A percentile compares a stretch with the other conserved stretches of the same genome.
These are phyloP conservation scores for Phaffia tasmanica DNA, from an alignment of 768 basidiomycete species.

Conservation along the genomic window DNA sequence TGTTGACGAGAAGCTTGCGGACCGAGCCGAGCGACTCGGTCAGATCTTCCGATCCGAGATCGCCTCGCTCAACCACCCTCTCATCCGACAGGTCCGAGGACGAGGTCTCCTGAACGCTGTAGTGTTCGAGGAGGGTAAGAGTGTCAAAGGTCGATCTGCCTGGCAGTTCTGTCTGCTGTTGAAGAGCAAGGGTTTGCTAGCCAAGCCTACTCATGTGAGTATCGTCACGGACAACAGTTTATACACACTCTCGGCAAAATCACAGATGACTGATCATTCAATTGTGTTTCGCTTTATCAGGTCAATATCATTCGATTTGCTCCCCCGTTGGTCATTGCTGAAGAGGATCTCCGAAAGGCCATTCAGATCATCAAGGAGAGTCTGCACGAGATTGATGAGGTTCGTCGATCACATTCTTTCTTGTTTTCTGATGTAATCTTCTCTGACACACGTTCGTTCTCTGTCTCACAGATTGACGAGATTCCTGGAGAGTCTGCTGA, in stretches of 20 bases:
- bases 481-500: slow-evolving; percentile 24
- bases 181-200: slow-evolving; percentile 72
- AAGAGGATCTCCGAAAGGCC: slow-evolving; percentile 65
- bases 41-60: slow-evolving; percentile 63
- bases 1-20: slow-evolving; percentile 67
- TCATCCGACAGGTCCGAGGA: slow-evolving; percentile 70
- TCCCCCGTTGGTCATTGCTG: slow-evolving; percentile 87
- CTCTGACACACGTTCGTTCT: no score
- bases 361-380: slow-evolving; percentile 65
- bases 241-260: not conserved
- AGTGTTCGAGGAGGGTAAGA: slow-evolving; percentile 76
- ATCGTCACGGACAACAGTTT: not conserved
- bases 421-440: no score
- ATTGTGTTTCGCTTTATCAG: not conserved
- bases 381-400: slow-evolving; percentile 62
- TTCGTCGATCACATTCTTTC: not conserved
- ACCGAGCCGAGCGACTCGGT: slow-evolving; percentile 69
- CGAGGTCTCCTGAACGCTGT: slow-evolving; percentile 84
- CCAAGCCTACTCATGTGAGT: slow-evolving; percentile 95
- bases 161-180: slow-evolving; percentile 92
- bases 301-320: slow-evolving; percentile 77
- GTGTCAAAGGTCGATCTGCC: slow-evolving; percentile 64
- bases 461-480: slow-evolving; percentile 21
- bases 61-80: slow-evolving; percentile 45
- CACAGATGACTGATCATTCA: not conserved